A percentile compares a stretch with the other conserved stretches of the same genome.
Evolutionary conservation across 257 asterid genomes (phyloP).

Genomic region (Solanum verrucosum): DNA sequence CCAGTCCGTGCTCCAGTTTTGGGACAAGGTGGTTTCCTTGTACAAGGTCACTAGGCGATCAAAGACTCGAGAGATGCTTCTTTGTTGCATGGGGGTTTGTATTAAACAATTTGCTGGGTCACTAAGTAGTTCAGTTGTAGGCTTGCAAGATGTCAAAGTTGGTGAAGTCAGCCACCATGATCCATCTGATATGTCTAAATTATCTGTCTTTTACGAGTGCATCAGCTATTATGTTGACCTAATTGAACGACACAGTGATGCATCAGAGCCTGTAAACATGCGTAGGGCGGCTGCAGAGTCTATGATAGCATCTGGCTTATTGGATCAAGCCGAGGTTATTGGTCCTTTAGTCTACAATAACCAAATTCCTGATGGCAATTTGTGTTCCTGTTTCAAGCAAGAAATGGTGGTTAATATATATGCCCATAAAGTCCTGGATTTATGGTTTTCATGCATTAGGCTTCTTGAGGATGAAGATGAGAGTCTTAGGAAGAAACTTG

Average conservation of each 20-base stretch:
- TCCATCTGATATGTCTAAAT: constrained; percentile 14
- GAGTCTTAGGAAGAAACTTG: constrained; percentile 58
- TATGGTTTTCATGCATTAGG: constrained; percentile 67
- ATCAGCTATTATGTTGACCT: constrained; percentile 53
- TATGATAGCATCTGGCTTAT: constrained; percentile 70
- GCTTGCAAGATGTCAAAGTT: constrained; percentile 7
- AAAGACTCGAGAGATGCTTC: constrained; percentile 57
- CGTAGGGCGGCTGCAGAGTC: constrained; percentile 88
- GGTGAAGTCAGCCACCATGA: constrained; percentile 8
- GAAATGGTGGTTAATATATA: constrained; percentile 33
- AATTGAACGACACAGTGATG: constrained; percentile 47
- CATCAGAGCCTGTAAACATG: constrained; percentile 71
- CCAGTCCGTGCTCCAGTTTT: constrained; percentile 42
- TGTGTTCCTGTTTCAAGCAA: constrained; percentile 13
- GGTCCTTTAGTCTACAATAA: constrained; percentile 32
- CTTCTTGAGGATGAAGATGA: constrained; percentile 94
- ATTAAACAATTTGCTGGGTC: constrained; percentile 40
- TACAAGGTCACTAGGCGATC: constrained; percentile 66
- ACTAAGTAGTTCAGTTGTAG: constrained; percentile 28
- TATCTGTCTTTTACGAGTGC: constrained; percentile 31
- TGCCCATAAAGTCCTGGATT: constrained; percentile 48
- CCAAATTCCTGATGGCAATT: constrained; percentile 19
- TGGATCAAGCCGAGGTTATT: constrained; percentile 39
- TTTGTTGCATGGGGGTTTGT: constrained; percentile 93
- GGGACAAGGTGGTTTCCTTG: constrained; percentile 68